Conservation (phyloP, 2,329 filamentous ascomycete species). For the Salinomyces thailandicus region DNA sequence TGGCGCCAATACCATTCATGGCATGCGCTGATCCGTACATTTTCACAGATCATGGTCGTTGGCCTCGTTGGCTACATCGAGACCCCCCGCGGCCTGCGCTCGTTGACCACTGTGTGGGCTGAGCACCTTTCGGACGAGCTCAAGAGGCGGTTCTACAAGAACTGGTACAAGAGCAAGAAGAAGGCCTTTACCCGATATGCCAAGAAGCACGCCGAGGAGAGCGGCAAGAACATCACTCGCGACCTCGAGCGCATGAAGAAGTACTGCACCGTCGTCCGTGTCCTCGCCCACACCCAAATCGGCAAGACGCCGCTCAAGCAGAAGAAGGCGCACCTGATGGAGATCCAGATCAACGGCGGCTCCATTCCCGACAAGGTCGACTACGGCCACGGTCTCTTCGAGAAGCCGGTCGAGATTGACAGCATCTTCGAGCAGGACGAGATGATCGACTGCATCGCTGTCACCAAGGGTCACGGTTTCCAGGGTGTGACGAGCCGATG, state of each 20-base stretch:
- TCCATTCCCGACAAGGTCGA: conserved; percentile 93
- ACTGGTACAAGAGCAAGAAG: conserved; percentile 99
- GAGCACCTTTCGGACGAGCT: conserved; percentile 98
- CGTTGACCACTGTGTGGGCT: conserved; percentile 98
- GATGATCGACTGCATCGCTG: conserved; percentile 98
- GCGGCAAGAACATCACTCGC: conserved; percentile 79
- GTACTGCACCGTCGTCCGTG: conserved; percentile 99
- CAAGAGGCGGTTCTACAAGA: conserved; percentile 99
- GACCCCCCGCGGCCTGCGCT: conserved; percentile 97
- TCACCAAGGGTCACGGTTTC: conserved; percentile 99
- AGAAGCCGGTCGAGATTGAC: conserved; percentile 94
- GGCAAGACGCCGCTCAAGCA: conserved; percentile 99
- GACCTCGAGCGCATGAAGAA: conserved; percentile 99
- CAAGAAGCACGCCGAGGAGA: conserved; percentile 98
- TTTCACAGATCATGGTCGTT: conserved; percentile 88
- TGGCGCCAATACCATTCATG: conserved; percentile 53
- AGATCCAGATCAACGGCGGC: conserved; percentile 99
- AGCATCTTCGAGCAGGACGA: conserved; percentile 98
- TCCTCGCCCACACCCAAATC: conserved; percentile 99
- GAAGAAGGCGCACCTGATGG: conserved; percentile 99
- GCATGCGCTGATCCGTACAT: conserved; percentile 36
- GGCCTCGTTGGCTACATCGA: conserved; percentile 99
- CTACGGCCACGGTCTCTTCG: conserved; percentile 90
- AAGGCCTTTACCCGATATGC: conserved; percentile 99
- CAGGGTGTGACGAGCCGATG: conserved; percentile 93